Base-by-base conservation (phyloP, 1,139 yeast genomes). In the Oligophagozyma castellii region DNA sequence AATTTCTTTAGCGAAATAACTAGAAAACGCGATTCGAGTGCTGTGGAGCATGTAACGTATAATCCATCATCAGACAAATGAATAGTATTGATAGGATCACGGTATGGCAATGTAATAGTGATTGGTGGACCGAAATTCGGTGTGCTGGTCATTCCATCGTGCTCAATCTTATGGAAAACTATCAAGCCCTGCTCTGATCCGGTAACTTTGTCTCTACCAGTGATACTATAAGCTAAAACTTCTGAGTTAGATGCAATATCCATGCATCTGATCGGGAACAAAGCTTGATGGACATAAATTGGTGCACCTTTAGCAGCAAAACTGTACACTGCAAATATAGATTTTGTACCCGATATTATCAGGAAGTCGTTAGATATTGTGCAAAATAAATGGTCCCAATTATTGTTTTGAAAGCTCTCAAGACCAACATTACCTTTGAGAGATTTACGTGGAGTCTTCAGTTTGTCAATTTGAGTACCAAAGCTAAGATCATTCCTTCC, bases 181-280 rank as follows among this genome's bases (percentile, higher is more conserved):
- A 84, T 68, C 46, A 84, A 68, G 3, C 94, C 92, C 44, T 80
- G 93, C 42, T 78, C 93, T 23, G 72, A 65, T 5, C 75, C 75
- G 1, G 76, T 67, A 13, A 68, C 56, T 36, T 79, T 62, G 43
- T 80, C 92, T 36, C 73, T 67, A 1, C 93, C 89, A 0, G 86
- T 77, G 16, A 84, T 74, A 1, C 93, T 92, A 42, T 84, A 70
- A 1, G 93, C 93, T 7, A 84, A 60, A 23, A 74, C 59, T 7
- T 65, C 59, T 21, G 78, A 83, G 37, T 66, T 61, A 1, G 73
- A 69, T 5, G 92, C 69, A 1, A 81, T 61, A 12, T 83, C 75
- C 33, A 81, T 62, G 44, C 93, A 81, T 34, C 93, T 56, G 20
- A 84, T 76, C 1, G 92, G 86, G 51, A 79, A 79, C 36, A 68